A percentile compares a stretch with the other conserved stretches of the same genome.
Evolutionary conservation across 257 asterid species (phyloP).

Genomic region (Asclepias syriaca): DNA sequence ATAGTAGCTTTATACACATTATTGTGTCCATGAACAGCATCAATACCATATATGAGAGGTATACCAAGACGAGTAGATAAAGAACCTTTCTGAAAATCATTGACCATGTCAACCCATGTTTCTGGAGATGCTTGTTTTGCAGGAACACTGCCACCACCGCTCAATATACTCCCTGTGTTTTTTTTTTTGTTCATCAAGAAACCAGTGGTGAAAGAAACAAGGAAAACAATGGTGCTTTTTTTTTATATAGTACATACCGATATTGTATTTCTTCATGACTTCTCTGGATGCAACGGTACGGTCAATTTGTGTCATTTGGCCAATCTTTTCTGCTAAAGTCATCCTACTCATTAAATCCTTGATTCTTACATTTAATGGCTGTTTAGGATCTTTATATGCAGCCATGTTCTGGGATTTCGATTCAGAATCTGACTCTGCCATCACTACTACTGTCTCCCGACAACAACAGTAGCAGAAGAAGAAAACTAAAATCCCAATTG

Average conservation of each 20-base stretch:
- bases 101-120: constrained; percentile 66
- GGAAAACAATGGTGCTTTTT: too few species aligned
- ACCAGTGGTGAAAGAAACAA: neutral
- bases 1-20: constrained; percentile 51
- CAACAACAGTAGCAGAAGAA: constrained; percentile 5
- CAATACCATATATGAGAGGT: constrained; percentile 66
- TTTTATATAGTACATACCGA: constrained; percentile 28
- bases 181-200: neutral
- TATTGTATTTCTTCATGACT: constrained; percentile 43
- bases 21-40: constrained; percentile 67
- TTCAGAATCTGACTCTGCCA: constrained; percentile 29
- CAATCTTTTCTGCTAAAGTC: constrained; percentile 65
- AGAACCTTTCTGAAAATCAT: constrained; percentile 53
- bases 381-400: constrained; percentile 45
- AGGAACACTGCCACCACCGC: constrained; percentile 72
- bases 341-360: constrained; percentile 54
- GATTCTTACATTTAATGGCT: constrained; percentile 41
- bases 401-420: constrained; percentile 37
- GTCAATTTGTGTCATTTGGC: constrained; percentile 73
- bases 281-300: constrained; percentile 45
- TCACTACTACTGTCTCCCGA: constrained; percentile 24
- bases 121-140: constrained; percentile 43
- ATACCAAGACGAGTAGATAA: constrained; percentile 58
- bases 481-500: constrained; percentile 27
- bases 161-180: constrained; percentile 52